Evolutionary conservation across 2,329 filamentous ascomycete genomes (phyloP).

Genomic region (Trichoderma atroviride): DNA sequence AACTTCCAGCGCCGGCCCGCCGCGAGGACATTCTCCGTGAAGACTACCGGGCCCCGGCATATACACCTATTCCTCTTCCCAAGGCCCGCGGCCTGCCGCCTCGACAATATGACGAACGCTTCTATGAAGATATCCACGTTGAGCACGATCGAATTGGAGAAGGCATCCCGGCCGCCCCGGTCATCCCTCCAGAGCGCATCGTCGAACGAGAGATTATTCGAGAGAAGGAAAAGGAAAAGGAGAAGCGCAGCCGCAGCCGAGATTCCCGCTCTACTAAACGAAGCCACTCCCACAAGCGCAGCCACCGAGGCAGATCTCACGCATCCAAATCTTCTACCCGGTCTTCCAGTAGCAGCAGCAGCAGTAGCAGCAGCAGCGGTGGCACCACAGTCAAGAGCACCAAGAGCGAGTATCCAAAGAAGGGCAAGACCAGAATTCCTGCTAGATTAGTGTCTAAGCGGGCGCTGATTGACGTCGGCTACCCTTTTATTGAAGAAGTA

Average conservation of each 20-base stretch:
- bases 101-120: conserved; percentile 58
- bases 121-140: conserved; percentile 67
- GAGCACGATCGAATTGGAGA: conserved; percentile 68
- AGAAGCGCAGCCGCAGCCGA: conserved; percentile 47
- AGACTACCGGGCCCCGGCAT: conserved; percentile 50
- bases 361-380: conserved; percentile 45
- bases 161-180: conserved; percentile 37
- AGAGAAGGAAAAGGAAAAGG: conserved; percentile 39
- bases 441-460: conserved; percentile 76
- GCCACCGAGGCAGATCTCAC: conserved; percentile 47
- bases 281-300: conserved; percentile 36
- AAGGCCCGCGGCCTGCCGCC: conserved; percentile 63
- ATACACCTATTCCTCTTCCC: conserved; percentile 69
- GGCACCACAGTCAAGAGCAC: conserved; percentile 51
- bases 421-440: conserved; percentile 88
- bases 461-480: conserved; percentile 81
- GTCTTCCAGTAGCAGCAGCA: conserved; percentile 48
- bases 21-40: conserved; percentile 53
- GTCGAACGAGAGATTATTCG: conserved; percentile 64
- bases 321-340: conserved; percentile 46
- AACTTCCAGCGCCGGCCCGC: conserved; percentile 63
- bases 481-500: conserved; percentile 86
- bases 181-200: conserved; percentile 55
- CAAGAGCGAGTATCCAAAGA: conserved; percentile 70
- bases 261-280: conserved; percentile 45